Evolutionary conservation across 2,329 filamentous ascomycete species (phyloP).

Genomic region (Xylogone sp.): DNA sequence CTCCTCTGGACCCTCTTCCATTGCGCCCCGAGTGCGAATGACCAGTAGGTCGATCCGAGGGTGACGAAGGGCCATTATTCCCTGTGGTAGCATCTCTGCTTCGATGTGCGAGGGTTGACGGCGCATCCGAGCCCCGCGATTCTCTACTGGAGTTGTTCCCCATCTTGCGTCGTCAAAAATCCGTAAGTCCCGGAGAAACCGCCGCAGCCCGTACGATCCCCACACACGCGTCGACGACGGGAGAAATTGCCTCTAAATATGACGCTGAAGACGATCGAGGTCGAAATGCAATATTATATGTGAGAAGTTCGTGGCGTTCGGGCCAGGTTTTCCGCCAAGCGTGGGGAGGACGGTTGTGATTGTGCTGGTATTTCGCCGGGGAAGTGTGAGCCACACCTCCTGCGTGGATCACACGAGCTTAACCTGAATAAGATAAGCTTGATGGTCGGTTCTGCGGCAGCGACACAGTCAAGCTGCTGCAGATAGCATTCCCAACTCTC

Average conservation of each 20-base stretch:
- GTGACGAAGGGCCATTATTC: conserved; percentile 18
- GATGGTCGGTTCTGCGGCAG: conserved; percentile 2
- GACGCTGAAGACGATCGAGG: conserved; percentile 4
- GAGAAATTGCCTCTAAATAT: conserved; percentile 1
- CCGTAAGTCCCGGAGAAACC: conserved; percentile 15
- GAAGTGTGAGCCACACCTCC: conserved; percentile 10
- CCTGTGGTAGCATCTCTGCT: conserved; percentile 12
- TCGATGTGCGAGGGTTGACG: conserved; percentile 11
- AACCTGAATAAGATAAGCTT: conserved; percentile 12
- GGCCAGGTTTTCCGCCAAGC: conserved; percentile 19
- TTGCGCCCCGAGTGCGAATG: conserved; percentile 19
- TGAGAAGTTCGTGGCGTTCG: conserved; percentile 13
- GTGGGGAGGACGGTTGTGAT: conserved; percentile 16
- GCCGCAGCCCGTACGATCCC: conserved; percentile 9
- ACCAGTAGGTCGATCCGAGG: conserved; percentile 14
- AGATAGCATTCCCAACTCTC: conserved; percentile 4
- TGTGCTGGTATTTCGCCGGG: conserved; percentile 2
- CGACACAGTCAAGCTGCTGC: conserved; percentile 15
- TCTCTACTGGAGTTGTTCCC: conserved; percentile 26
- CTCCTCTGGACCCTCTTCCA: conserved; percentile 24
- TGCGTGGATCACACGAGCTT: conserved; percentile 16
- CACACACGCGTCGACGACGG: conserved; percentile 12
- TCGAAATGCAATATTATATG: background rate
- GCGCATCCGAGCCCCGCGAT: conserved; percentile 23
- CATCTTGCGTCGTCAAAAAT: conserved; percentile 20